Evolutionary conservation across 352 stramenopile genomes (phyloP), one percentile per base, ranked within the genome.

Genomic region (Globisporangium paroecandrum): DNA sequence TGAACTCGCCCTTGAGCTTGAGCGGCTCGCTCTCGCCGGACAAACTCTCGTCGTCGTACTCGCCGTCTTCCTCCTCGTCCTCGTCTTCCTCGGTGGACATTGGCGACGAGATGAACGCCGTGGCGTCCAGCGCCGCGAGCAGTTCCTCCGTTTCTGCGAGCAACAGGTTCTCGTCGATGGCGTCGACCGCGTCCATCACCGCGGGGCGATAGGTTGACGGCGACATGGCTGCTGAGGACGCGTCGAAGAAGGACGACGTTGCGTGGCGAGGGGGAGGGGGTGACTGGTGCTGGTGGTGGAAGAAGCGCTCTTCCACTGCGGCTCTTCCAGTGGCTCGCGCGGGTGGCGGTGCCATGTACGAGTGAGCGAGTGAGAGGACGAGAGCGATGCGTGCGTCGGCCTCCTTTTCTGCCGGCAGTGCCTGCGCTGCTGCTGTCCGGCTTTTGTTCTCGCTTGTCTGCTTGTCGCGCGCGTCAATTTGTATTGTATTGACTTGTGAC

Each of bases 111-210:
- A 66, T 41, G 59, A 71, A 66, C 18, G 66, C 60, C 34, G 66
- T 67, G 25, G 66, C 66, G 43, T 71, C 66, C 27, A 66, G 41
- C 53, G 66, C 66, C 9, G 56, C 60, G 22, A 71, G 66, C 13
- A 71, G 59, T 59, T 66, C 66, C 66, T 71, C 60, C 3, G 60
- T 71, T 43, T 71, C 66, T 0, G 60, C 58, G 6, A 71, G 25
- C 38, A 69, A 47, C 46, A 69, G 46, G 66, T 71, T 71, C 60
- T 71, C 66, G 59, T 71, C 60, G 41, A 71, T 63, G 5, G 27
- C 22, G 7, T 66, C 66, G 8, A 22, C 20, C 1, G 34, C 18
- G 7, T 29, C 58, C 4, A 49, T 15, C 49, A 13, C 15, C 36
- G 12, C 27, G 5, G 25, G 54, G 13, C 25, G 15, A 34, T 59